A percentile compares a stretch with the other conserved stretches of the same genome.
These are phyloP conservation scores for Flaveria ramosissima DNA, from an alignment of 129 eudicot genomes.

Conservation along the genomic window DNA sequence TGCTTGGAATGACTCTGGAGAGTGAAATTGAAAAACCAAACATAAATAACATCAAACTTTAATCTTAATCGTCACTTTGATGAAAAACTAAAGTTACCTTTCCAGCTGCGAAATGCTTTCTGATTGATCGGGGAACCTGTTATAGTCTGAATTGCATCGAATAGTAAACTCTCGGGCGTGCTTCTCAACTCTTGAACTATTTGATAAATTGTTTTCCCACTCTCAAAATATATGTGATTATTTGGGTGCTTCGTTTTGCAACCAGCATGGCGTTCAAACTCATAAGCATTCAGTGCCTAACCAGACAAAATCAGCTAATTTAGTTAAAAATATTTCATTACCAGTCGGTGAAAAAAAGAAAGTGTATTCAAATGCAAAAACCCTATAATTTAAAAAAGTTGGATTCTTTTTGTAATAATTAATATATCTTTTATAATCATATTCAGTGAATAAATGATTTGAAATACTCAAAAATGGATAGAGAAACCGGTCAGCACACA, in stretches of 20 bases:
- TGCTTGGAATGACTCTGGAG: constrained; percentile 76
- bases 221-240: constrained; percentile 83
- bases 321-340: neutral
- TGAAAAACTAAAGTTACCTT: constrained; percentile 44
- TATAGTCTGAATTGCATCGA: constrained; percentile 73
- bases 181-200: constrained; percentile 80
- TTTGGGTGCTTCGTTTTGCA: constrained; percentile 91
- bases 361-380: neutral
- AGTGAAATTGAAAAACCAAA: neutral
- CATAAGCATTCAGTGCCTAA: constrained; percentile 74
- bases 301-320: neutral
- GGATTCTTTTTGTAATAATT: neutral
- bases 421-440: neutral
- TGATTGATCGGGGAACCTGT: constrained; percentile 82
- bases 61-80: neutral
- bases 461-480: neutral
- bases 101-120: constrained; percentile 82
- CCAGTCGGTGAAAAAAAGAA: neutral
- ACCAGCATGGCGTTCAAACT: constrained; percentile 88
- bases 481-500: neutral
- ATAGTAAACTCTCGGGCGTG: constrained; percentile 62
- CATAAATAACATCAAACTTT: neutral
- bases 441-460: neutral
- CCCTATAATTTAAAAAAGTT: neutral
- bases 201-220: constrained; percentile 78